These are phyloP conservation scores for Neurospora sp. DNA, from an alignment of 495 filamentous ascomycete species.

Conservation along the genomic window DNA sequence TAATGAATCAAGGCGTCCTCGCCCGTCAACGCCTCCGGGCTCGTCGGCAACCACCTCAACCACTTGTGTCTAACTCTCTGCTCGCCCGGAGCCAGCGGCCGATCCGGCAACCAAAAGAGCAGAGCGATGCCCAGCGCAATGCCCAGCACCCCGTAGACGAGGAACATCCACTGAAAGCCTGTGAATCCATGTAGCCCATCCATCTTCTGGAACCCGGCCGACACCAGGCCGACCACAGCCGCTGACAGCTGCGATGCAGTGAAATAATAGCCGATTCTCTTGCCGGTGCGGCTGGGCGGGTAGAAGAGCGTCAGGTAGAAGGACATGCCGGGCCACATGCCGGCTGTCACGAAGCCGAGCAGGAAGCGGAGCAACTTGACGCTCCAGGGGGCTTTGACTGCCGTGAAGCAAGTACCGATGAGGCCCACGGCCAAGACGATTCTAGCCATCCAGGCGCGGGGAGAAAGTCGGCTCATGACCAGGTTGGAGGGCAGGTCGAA, in stretches of 20 bases:
- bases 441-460: constrained; percentile 85
- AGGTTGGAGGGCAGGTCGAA: constrained; percentile 87
- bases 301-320: constrained; percentile 92
- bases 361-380: constrained; percentile 85
- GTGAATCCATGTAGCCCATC: constrained; percentile 66
- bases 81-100: constrained; percentile 59
- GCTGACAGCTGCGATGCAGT: constrained; percentile 85
- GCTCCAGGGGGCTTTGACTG: constrained; percentile 73
- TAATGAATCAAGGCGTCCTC: constrained; percentile 78
- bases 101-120: constrained; percentile 86
- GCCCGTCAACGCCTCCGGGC: constrained; percentile 60
- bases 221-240: constrained; percentile 80
- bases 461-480: constrained; percentile 75
- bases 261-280: constrained; percentile 81
- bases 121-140: constrained; percentile 59
- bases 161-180: constrained; percentile 93
- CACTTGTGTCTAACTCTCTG: constrained; percentile 33
- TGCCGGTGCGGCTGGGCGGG: constrained; percentile 73
- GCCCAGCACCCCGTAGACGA: constrained; percentile 71
- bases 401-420: constrained; percentile 71
- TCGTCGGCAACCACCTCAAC: constrained; percentile 50
- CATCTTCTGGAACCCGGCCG: constrained; percentile 86
- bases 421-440: constrained; percentile 83
- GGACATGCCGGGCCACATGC: constrained; percentile 93
- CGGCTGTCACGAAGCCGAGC: constrained; percentile 78